Conservation (phyloP, 768 basidiomycete genomes). For the Tylopilus subfusipes region DNA sequence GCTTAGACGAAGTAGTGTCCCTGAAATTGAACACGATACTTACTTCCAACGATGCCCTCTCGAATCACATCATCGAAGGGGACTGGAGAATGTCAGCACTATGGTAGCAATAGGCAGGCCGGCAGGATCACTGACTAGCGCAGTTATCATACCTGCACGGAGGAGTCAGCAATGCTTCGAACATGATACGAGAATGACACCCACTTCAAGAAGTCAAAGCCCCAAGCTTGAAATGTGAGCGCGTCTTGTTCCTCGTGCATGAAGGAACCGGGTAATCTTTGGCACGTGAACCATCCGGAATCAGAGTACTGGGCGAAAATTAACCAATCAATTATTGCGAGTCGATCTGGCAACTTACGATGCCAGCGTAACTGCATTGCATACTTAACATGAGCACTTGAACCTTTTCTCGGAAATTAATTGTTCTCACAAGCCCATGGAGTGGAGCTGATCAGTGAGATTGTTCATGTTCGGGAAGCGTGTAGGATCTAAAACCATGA, state of each 20-base stretch:
- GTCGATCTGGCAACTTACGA: conserved; percentile 37
- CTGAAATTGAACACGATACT: conserved; percentile 17
- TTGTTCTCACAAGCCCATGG: conserved; percentile 49
- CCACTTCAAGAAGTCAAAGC: conserved; percentile 62
- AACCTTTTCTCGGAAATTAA: not conserved
- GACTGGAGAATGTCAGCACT: conserved; percentile 32
- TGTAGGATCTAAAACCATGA: conserved; percentile 36
- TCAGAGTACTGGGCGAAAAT: conserved; percentile 50
- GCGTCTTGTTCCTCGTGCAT: conserved; percentile 59
- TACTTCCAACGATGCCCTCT: conserved; percentile 53
- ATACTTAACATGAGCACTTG: conserved; percentile 4
- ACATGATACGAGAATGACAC: conserved; percentile 12
- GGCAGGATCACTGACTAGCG: conserved; percentile 36
- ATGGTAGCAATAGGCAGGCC: not conserved
- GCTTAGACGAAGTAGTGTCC: not conserved
- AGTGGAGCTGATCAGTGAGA: conserved; percentile 51
- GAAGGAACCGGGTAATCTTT: conserved; percentile 58
- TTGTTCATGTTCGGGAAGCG: conserved; percentile 57
- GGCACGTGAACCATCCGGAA: conserved; percentile 66
- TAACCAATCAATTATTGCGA: not conserved
- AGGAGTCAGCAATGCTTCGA: not conserved
- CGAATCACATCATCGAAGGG: conserved; percentile 53
- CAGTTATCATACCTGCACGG: conserved; percentile 55
- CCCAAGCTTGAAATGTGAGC: conserved; percentile 56
- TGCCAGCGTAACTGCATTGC: conserved; percentile 49